A percentile compares a stretch with the other conserved stretches of the same genome.
phyloP scores from a whole-genome alignment of 140 eudicot species.

The Anethum foeniculum region DNA sequence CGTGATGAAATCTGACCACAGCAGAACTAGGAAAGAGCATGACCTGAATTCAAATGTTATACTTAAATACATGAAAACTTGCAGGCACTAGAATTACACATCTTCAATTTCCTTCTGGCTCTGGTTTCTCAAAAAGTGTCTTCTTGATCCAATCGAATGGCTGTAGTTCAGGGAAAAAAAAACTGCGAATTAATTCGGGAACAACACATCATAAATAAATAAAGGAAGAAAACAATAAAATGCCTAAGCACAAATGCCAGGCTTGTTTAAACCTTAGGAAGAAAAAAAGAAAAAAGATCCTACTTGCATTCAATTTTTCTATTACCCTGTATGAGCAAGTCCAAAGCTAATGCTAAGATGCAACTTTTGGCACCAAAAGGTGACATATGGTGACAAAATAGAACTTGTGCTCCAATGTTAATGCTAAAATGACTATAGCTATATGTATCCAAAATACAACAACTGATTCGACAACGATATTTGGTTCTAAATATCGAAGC shows the following conservation, averaged over 20 bases:
- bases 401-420: too few species aligned
- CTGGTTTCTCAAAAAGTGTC: slow-evolving; percentile 51
- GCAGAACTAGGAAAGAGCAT: slow-evolving; percentile 4
- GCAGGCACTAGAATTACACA: not conserved
- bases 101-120: slow-evolving; percentile 23
- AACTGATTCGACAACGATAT: too few species aligned
- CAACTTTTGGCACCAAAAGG: too few species aligned
- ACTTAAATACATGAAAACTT: not conserved
- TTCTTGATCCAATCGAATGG: slow-evolving; percentile 47
- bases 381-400: too few species aligned
- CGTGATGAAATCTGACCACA: not conserved
- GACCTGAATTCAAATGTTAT: slow-evolving; percentile 10
- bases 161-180: slow-evolving; percentile 12
- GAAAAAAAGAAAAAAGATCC: not conserved
- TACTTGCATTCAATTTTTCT: not conserved
- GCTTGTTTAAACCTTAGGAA: not conserved
- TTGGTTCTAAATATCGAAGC: too few species aligned
- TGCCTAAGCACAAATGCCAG: not conserved
- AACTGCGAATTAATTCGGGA: not conserved
- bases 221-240: not conserved
- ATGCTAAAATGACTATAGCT: too few species aligned
- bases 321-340: too few species aligned
- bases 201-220: not conserved
- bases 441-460: too few species aligned
- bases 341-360: too few species aligned